phyloP scores from a whole-genome alignment of 2,329 filamentous ascomycete genomes.

The Clarireedia monteithiana region DNA sequence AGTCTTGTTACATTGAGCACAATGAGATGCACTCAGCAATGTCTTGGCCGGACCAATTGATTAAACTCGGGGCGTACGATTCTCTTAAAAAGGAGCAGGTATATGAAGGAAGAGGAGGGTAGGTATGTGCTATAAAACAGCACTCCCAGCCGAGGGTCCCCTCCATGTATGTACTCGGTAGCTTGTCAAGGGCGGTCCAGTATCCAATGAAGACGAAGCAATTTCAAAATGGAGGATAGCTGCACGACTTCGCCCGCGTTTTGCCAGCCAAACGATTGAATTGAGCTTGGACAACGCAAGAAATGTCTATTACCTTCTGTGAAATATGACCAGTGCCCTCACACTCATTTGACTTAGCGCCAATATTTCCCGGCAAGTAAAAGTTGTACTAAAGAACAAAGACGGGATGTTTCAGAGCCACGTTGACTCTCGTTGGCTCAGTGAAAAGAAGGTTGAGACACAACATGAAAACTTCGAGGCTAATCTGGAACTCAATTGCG shows the following conservation, averaged over 20 bases:
- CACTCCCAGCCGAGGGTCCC: neutral
- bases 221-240: conserved; percentile 1
- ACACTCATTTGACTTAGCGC: neutral
- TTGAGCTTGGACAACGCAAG: neutral
- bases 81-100: neutral
- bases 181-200: neutral
- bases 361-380: neutral
- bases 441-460: neutral
- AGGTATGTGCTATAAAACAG: too few species aligned
- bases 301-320: neutral
- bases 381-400: neutral
- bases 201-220: neutral
- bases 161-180: neutral
- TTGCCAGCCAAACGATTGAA: neutral
- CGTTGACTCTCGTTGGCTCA: neutral
- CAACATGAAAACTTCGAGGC: neutral
- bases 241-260: neutral
- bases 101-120: neutral
- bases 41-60: neutral
- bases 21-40: neutral
- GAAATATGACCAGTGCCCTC: neutral
- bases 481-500: neutral
- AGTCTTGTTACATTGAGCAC: neutral
- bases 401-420: neutral
- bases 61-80: neutral